Evolutionary conservation across 2,329 filamentous ascomycete species (phyloP).

Genomic region (Phoma sp.): DNA sequence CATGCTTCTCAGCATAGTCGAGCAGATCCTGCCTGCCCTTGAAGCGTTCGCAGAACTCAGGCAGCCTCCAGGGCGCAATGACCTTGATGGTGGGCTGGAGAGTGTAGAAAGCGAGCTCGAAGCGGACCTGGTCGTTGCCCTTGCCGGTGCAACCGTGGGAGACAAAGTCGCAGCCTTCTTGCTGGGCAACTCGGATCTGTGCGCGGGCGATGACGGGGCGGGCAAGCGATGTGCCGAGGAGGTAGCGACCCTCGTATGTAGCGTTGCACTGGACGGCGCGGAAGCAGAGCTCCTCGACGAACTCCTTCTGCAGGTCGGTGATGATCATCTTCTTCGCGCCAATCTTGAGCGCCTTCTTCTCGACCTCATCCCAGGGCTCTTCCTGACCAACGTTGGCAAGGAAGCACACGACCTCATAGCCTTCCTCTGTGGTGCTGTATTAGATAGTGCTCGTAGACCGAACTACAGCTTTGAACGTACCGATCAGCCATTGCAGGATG

Average conservation of each 20-base stretch:
- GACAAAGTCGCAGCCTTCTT: conserved; percentile 64
- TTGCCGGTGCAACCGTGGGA: conserved; percentile 54
- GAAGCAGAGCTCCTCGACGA: conserved; percentile 82
- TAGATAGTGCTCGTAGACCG: not conserved
- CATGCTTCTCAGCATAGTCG: conserved; percentile 70
- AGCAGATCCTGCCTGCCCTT: conserved; percentile 74
- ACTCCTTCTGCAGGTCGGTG: conserved; percentile 73
- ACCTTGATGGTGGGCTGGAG: conserved; percentile 71
- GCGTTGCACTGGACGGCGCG: conserved; percentile 76
- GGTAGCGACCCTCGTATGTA: conserved; percentile 61
- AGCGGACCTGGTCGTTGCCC: conserved; percentile 70
- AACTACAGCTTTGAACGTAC: conserved; percentile 22
- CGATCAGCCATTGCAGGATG: conserved; percentile 47
- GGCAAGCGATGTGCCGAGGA: conserved; percentile 67
- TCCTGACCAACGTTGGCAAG: conserved; percentile 66
- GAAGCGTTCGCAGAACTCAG: conserved; percentile 74
- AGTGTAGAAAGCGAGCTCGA: conserved; percentile 68
- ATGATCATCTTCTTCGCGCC: conserved; percentile 70
- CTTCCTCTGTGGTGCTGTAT: conserved; percentile 51
- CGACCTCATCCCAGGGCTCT: conserved; percentile 59
- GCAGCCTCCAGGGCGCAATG: conserved; percentile 76
- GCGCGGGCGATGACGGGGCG: conserved; percentile 73
- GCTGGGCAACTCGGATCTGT: conserved; percentile 68
- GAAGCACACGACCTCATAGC: conserved; percentile 70
- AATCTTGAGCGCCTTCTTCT: conserved; percentile 73